Conservation (phyloP, 371 early-diverging fungal genomes). For the Syncephalis fuscata region DNA sequence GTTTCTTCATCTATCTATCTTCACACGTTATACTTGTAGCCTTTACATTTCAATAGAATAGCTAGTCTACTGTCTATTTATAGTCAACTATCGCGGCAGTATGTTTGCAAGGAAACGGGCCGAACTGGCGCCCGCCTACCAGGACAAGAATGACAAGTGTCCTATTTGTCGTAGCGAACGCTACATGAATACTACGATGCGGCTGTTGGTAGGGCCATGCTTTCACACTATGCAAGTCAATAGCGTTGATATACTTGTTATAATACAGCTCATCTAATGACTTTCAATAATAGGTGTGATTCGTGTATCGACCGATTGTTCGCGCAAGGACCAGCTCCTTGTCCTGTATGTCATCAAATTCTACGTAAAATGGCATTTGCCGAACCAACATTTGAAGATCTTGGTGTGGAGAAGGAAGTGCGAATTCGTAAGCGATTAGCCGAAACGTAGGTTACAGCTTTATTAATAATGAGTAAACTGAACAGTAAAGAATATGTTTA, state of each 20-base stretch:
- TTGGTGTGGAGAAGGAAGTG: slow-evolving; percentile 90
- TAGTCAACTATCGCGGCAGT: too few species aligned
- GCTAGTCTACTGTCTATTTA: too few species aligned
- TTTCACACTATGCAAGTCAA: slow-evolving; percentile 88
- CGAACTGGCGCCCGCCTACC: not conserved
- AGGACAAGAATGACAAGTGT: slow-evolving; percentile 67
- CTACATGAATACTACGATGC: slow-evolving; percentile 86
- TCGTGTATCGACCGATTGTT: slow-evolving; percentile 77
- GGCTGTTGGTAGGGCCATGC: slow-evolving; percentile 90
- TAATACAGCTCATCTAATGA: too few species aligned
- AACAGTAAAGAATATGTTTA: not conserved
- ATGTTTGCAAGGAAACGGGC: too few species aligned
- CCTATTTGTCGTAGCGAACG: slow-evolving; percentile 92
- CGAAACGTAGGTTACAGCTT: slow-evolving; percentile 32
- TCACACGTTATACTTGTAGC: too few species aligned
- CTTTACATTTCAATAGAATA: too few species aligned
- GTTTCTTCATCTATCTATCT: too few species aligned
- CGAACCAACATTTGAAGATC: slow-evolving; percentile 83
- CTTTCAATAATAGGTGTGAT: slow-evolving; percentile 51
- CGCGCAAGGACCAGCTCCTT: slow-evolving; percentile 75
- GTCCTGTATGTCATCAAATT: slow-evolving; percentile 75
- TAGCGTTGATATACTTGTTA: not conserved
- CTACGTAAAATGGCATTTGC: slow-evolving; percentile 74
- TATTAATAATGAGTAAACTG: not conserved
- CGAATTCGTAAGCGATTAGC: slow-evolving; percentile 65